Conservation (phyloP, 2,329 filamentous ascomycete species). For the Penicillium sp. region DNA sequence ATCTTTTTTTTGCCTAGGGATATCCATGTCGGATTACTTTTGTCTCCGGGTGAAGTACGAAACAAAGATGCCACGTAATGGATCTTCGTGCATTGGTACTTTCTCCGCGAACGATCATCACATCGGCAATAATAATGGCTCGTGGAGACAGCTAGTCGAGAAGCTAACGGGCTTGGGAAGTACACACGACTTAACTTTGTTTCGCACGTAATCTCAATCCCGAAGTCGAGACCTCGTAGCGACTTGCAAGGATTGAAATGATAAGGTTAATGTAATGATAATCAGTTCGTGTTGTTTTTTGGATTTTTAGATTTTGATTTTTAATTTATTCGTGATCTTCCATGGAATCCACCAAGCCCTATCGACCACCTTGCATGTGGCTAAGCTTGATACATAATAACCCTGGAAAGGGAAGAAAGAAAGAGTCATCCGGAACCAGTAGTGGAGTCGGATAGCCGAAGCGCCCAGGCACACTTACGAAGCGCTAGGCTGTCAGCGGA, state of each 20-base stretch:
- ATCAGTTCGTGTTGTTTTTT: not conserved
- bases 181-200: not conserved
- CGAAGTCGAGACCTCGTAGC: not conserved
- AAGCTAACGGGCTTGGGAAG: not conserved
- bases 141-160: not conserved
- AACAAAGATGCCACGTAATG: slow-evolving; percentile 1
- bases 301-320: not conserved
- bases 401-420: not conserved
- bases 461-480: not conserved
- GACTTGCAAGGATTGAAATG: not conserved
- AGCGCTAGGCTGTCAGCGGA: slow-evolving; percentile 5
- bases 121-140: not conserved
- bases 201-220: not conserved
- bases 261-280: not conserved
- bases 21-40: not conserved
- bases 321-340: not conserved
- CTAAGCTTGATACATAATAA: not conserved
- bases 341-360: slow-evolving; percentile 10
- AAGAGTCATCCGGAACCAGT: slow-evolving; percentile 5
- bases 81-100: not conserved
- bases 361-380: slow-evolving; percentile 14
- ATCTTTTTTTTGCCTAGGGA: not conserved
- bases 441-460: slow-evolving; percentile 12
- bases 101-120: not conserved
- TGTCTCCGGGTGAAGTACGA: not conserved